Conservation (phyloP, 352 stramenopile genomes). For the Globisporangium sylvaticum region DNA sequence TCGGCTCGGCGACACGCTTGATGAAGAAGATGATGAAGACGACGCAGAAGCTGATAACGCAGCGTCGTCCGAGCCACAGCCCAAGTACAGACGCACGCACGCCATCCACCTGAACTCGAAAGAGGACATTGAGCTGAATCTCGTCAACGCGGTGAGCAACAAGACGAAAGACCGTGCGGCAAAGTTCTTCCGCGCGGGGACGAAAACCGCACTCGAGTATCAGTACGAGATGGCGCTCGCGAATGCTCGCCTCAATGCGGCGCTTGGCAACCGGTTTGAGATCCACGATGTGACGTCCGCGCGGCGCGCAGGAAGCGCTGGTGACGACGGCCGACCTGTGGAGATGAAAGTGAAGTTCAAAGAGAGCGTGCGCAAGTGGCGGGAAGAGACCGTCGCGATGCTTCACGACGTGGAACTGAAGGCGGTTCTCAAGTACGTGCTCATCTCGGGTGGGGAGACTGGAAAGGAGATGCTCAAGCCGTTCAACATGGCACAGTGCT, state of each 20-base stretch:
- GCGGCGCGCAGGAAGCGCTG: slow-evolving; percentile 17
- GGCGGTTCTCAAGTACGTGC: slow-evolving; percentile 78
- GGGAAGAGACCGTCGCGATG: slow-evolving; percentile 66
- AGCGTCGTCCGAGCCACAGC: slow-evolving; percentile 8
- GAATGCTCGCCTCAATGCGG: slow-evolving; percentile 68
- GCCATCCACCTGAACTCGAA: slow-evolving; percentile 70
- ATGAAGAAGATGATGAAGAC: slow-evolving; percentile 22
- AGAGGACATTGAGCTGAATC: slow-evolving; percentile 61
- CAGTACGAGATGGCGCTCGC: slow-evolving; percentile 77
- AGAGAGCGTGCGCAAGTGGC: slow-evolving; percentile 77
- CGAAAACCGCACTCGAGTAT: slow-evolving; percentile 71
- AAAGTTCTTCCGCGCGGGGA: slow-evolving; percentile 81
- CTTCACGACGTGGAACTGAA: slow-evolving; percentile 64
- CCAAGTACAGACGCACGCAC: slow-evolving; percentile 48
- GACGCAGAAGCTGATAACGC: not conserved
- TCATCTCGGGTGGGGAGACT: slow-evolving; percentile 74
- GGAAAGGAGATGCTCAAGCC: slow-evolving; percentile 86
- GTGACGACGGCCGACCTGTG: slow-evolving; percentile 7
- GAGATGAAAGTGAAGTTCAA: slow-evolving; percentile 77
- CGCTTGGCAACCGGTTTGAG: slow-evolving; percentile 57
- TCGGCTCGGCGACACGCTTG: slow-evolving; percentile 52
- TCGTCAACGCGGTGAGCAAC: slow-evolving; percentile 65
- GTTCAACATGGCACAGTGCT: slow-evolving; percentile 88
- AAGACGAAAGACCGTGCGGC: slow-evolving; percentile 42
- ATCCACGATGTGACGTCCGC: slow-evolving; percentile 33